These are phyloP conservation scores for Aspergillus sp. DNA, from an alignment of 2,329 filamentous ascomycete genomes.

Conservation along the genomic window DNA sequence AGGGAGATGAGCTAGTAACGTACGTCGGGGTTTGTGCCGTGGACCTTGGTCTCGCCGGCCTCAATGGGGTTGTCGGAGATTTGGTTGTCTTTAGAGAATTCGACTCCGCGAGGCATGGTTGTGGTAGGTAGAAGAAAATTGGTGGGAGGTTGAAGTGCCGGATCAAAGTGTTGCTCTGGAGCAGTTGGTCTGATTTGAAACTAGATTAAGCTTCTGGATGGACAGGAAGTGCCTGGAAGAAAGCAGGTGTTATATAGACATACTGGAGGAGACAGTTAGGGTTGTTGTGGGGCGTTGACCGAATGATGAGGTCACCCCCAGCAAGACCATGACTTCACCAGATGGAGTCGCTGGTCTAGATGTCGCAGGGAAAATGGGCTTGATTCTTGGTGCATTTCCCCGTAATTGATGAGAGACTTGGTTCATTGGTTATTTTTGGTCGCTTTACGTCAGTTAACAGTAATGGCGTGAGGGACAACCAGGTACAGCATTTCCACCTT, in stretches of 20 bases:
- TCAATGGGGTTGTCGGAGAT: constrained; percentile 41
- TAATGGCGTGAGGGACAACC: background rate
- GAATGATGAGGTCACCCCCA: background rate
- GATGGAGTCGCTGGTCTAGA: too few relatives aligned
- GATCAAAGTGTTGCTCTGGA: too few relatives aligned
- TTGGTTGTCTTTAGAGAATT: constrained; percentile 40
- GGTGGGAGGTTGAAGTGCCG: background rate
- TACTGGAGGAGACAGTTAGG: background rate
- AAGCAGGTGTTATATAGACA: background rate
- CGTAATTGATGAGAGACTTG: background rate
- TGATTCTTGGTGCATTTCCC: background rate
- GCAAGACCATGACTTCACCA: background rate
- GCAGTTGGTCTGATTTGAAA: background rate
- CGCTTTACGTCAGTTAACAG: too few relatives aligned
- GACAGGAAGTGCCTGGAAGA: background rate
- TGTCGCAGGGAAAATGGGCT: background rate
- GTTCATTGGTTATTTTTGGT: too few relatives aligned
- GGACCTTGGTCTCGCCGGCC: constrained; percentile 32
- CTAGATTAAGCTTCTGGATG: background rate
- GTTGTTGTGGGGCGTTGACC: background rate
- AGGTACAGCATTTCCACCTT: background rate
- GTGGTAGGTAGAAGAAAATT: background rate
- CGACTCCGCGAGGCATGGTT: constrained; percentile 41
- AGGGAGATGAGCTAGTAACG: background rate
- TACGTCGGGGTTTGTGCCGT: constrained; percentile 36